Evolutionary conservation across 352 stramenopile genomes (phyloP).

Genomic region (Phytophthora rubi): DNA sequence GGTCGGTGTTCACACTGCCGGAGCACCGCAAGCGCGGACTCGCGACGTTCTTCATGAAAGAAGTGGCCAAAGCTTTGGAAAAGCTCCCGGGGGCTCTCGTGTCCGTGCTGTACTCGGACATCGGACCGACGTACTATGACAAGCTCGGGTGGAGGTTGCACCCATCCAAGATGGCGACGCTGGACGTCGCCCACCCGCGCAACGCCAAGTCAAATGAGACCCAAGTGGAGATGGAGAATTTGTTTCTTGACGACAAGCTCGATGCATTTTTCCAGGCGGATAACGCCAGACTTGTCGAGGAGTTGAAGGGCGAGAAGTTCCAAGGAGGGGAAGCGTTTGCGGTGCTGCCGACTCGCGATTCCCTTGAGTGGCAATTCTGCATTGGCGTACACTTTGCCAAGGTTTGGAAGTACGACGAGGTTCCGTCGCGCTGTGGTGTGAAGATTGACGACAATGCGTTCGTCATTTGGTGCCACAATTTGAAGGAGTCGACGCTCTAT

Average conservation of each 20-base stretch:
- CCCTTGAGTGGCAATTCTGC: slow-evolving; percentile 73
- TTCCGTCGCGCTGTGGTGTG: slow-evolving; percentile 49
- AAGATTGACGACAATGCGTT: slow-evolving; percentile 51
- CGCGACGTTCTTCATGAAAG: slow-evolving; percentile 50
- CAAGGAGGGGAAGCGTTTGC: slow-evolving; percentile 47
- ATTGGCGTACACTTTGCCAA: slow-evolving; percentile 60
- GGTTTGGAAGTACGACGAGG: slow-evolving; percentile 37
- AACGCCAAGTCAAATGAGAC: slow-evolving; percentile 11
- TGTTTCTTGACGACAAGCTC: slow-evolving; percentile 48
- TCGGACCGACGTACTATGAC: slow-evolving; percentile 72
- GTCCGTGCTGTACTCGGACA: slow-evolving; percentile 73
- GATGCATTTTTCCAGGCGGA: slow-evolving; percentile 50
- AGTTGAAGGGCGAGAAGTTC: slow-evolving; percentile 40
- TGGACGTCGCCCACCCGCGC: slow-evolving; percentile 31
- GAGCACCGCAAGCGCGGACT: slow-evolving; percentile 54
- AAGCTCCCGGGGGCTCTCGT: slow-evolving; percentile 36
- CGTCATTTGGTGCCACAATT: slow-evolving; percentile 70
- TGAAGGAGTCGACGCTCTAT: slow-evolving; percentile 66
- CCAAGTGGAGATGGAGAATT: slow-evolving; percentile 9
- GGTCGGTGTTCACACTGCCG: slow-evolving; percentile 72
- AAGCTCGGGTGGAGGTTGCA: slow-evolving; percentile 61
- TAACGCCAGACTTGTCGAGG: slow-evolving; percentile 38
- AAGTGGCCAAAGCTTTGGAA: slow-evolving; percentile 43
- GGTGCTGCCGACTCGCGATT: slow-evolving; percentile 54
- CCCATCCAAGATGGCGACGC: slow-evolving; percentile 47